These are phyloP conservation scores for Aspergillus mulundensis DNA, from an alignment of 495 filamentous ascomycete species.

Conservation along the genomic window DNA sequence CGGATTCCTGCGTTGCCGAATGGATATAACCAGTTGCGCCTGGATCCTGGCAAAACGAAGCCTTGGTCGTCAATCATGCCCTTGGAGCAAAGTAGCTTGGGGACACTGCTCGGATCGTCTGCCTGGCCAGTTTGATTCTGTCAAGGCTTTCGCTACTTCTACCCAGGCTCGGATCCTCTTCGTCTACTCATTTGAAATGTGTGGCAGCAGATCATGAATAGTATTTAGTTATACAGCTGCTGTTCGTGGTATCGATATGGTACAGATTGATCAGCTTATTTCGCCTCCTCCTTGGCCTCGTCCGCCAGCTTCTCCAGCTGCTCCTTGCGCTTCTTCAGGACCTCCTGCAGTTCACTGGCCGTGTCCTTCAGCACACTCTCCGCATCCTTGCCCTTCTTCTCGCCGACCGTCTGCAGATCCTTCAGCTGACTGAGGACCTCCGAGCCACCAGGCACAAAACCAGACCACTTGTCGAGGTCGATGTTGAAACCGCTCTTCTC, in stretches of 20 bases:
- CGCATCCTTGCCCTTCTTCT: constrained; percentile 58
- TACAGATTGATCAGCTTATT: not conserved
- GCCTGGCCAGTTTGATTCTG: too few species aligned
- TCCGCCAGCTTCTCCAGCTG: constrained; percentile 39
- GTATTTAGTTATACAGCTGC: not conserved
- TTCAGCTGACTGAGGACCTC: constrained; percentile 54
- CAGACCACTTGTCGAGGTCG: constrained; percentile 44
- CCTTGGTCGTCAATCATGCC: too few species aligned
- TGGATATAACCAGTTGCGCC: too few species aligned
- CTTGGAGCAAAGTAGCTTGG: too few species aligned
- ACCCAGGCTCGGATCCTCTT: too few species aligned
- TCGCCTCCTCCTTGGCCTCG: constrained; percentile 27
- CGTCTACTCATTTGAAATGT: not conserved
- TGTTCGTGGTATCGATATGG: not conserved
- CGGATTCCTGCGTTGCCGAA: too few species aligned
- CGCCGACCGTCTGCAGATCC: constrained; percentile 48
- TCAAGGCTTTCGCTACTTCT: too few species aligned
- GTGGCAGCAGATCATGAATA: not conserved
- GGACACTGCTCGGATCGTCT: too few species aligned
- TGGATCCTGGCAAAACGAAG: too few species aligned
- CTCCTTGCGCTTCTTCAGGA: constrained; percentile 41
- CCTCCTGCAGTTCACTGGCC: constrained; percentile 43
- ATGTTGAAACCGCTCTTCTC: constrained; percentile 20
- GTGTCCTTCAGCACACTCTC: constrained; percentile 59
- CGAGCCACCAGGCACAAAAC: constrained; percentile 49